These are phyloP conservation scores for Fraxinus cuspidata DNA, from an alignment of 257 asterid genomes.

Conservation along the genomic window DNA sequence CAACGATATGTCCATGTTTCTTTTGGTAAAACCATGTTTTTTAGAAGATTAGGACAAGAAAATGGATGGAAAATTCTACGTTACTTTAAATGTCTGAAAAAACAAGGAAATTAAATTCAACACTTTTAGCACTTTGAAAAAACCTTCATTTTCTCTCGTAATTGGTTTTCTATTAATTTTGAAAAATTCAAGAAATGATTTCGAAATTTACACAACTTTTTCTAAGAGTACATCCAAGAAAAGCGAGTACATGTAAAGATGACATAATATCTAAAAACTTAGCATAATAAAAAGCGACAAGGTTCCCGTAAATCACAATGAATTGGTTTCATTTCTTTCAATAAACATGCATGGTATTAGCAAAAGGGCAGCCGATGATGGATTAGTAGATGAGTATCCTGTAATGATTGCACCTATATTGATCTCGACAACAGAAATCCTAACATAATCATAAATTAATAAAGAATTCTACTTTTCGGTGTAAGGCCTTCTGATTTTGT, in stretches of 20 bases:
- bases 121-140: background rate
- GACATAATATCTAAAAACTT: background rate
- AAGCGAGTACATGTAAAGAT: background rate
- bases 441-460: background rate
- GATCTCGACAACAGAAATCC: background rate
- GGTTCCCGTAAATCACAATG: background rate
- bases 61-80: background rate
- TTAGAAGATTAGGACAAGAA: background rate
- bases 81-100: no score
- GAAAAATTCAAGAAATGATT: background rate
- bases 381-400: background rate
- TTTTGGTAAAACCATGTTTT: background rate
- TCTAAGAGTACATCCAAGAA: background rate
- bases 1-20: no score
- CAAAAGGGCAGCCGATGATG: background rate
- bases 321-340: background rate
- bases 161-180: background rate
- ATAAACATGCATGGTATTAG: background rate
- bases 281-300: background rate
- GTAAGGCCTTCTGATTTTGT: background rate
- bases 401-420: background rate
- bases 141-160: background rate
- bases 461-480: no score
- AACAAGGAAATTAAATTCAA: no score
- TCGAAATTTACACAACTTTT: background rate